These are phyloP conservation scores for Melastoma candidum DNA, from an alignment of 441 rosid species.

Conservation along the genomic window DNA sequence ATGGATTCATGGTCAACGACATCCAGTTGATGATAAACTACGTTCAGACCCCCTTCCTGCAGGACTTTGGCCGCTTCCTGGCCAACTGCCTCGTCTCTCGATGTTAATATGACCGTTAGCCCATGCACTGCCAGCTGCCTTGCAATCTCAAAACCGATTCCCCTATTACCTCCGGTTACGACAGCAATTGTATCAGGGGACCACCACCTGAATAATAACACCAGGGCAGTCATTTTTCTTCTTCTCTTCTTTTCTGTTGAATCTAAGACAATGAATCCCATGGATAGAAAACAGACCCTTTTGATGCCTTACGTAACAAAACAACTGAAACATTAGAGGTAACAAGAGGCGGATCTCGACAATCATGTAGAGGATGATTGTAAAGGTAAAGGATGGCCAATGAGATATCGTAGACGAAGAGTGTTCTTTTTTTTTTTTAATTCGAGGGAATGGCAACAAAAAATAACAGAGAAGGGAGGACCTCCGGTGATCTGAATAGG, in stretches of 20 bases:
- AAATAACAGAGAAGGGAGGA: not conserved
- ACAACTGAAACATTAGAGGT: no score
- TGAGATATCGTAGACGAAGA: no score
- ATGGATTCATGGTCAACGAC: slow-evolving; percentile 44
- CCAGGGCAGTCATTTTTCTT: no score
- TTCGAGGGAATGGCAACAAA: no score
- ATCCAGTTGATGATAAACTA: slow-evolving; percentile 68
- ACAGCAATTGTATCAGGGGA: slow-evolving; percentile 69
- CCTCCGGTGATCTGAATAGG: slow-evolving; percentile 87
- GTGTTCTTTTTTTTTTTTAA: no score
- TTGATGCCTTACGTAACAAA: no score
- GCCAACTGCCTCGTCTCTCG: slow-evolving; percentile 60
- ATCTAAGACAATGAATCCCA: no score
- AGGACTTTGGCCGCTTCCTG: slow-evolving; percentile 49
- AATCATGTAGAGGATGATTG: no score
- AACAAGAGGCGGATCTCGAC: no score
- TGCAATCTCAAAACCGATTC: slow-evolving; percentile 77
- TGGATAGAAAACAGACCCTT: no score
- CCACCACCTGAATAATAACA: slow-evolving; percentile 64
- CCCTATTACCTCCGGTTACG: slow-evolving; percentile 83
- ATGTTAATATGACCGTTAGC: slow-evolving; percentile 62
- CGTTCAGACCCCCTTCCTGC: slow-evolving; percentile 55
- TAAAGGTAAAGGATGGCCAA: no score
- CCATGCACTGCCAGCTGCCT: slow-evolving; percentile 82
- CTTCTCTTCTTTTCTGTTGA: no score